Evolutionary conservation across 169 alveolate genomes (phyloP).

Genomic region (Eimeria acervulina): DNA sequence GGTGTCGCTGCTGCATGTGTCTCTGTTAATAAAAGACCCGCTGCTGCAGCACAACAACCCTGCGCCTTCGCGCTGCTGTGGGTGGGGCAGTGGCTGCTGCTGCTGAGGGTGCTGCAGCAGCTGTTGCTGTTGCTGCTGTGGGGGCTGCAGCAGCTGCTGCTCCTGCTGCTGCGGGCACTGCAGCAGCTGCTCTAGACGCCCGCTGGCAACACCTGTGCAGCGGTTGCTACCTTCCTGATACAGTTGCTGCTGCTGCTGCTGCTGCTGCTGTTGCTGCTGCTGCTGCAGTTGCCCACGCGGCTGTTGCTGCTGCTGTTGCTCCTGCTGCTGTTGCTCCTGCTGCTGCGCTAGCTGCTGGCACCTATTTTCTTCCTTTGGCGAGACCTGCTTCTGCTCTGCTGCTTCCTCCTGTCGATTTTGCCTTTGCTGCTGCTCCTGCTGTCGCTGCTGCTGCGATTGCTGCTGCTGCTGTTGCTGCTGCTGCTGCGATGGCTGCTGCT

Average conservation of each 20-base stretch:
- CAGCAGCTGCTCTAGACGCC: conserved; percentile 42
- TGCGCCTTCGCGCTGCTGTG: neutral
- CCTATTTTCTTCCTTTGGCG: no score
- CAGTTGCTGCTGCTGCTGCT: conserved; percentile 30
- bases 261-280: neutral
- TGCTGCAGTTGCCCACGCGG: neutral
- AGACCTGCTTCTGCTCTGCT: no score
- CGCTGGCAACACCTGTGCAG: neutral
- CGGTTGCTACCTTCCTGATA: neutral
- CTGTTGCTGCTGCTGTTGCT: neutral
- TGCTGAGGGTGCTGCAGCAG: no score
- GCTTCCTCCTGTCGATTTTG: no score
- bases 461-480: neutral
- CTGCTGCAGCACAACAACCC: neutral
- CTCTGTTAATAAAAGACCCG: neutral
- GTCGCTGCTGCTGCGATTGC: neutral
- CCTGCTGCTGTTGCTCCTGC: neutral
- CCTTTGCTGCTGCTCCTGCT: neutral
- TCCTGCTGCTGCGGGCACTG: neutral
- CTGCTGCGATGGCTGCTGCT: neutral
- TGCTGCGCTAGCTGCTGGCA: no score
- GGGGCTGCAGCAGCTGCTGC: no score
- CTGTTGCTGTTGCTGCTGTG: no score
- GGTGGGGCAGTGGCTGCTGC: neutral
- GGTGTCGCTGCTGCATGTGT: neutral